Evolutionary conservation across 169 alveolate genomes (phyloP).

Genomic region (Theileria parva): DNA sequence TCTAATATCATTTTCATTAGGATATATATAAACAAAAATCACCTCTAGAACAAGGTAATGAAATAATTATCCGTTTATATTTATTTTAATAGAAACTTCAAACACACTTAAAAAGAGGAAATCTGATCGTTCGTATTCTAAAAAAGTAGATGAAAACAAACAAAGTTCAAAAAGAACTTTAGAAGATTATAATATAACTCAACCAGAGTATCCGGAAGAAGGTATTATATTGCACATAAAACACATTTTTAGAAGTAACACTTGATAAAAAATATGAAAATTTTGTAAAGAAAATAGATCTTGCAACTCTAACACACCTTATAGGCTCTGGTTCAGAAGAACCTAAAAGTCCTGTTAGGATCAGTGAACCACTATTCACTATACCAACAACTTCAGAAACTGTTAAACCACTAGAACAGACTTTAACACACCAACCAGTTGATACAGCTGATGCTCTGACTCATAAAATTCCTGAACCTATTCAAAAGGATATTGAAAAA

Average conservation of each 20-base stretch:
- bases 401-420: conserved; percentile 12
- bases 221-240: neutral
- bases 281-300: neutral
- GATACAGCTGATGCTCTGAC: neutral
- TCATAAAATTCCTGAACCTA: neutral
- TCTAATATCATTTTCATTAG: neutral
- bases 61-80: too few species aligned
- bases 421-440: neutral
- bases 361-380: neutral
- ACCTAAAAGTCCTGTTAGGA: neutral
- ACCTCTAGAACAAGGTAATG: neutral
- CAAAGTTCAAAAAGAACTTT: neutral
- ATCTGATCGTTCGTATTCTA: neutral
- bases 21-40: neutral
- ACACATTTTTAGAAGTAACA: neutral
- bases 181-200: neutral
- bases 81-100: neutral
- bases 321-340: neutral
- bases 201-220: neutral
- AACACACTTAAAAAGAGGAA: neutral
- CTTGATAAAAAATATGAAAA: conserved; percentile 8
- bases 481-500: neutral
- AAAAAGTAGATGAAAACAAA: neutral
- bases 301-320: neutral
- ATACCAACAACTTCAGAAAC: conserved; percentile 11